phyloP scores from a whole-genome alignment of 2,329 filamentous ascomycete species.

The Cladorrhinum sp. region DNA sequence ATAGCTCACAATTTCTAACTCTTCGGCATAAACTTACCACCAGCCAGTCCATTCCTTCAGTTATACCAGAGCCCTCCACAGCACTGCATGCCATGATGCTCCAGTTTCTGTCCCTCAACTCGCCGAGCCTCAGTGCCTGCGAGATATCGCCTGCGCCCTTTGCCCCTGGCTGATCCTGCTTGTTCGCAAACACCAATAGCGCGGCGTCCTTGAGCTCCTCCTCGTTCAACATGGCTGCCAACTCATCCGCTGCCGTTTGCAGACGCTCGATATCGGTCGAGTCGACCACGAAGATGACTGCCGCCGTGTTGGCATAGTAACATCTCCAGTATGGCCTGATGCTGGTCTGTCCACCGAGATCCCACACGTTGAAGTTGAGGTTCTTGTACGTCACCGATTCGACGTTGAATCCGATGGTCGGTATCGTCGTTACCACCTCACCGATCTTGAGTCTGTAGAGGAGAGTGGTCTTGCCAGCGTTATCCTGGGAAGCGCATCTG shows the following conservation, averaged over 20 bases:
- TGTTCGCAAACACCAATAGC: slow-evolving; percentile 94
- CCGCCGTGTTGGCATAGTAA: slow-evolving; percentile 98
- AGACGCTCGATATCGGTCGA: slow-evolving; percentile 95
- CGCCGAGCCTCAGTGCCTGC: slow-evolving; percentile 83
- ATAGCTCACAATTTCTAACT: neutral
- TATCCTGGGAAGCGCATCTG: slow-evolving; percentile 62
- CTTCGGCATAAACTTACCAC: slow-evolving; percentile 57
- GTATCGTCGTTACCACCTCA: slow-evolving; percentile 98
- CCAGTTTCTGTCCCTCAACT: slow-evolving; percentile 96
- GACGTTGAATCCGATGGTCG: slow-evolving; percentile 98
- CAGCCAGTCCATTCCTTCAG: slow-evolving; percentile 98
- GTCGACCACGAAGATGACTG: slow-evolving; percentile 98
- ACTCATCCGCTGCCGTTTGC: slow-evolving; percentile 86
- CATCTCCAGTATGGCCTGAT: slow-evolving; percentile 99
- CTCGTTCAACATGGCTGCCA: slow-evolving; percentile 93
- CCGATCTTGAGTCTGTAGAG: slow-evolving; percentile 98
- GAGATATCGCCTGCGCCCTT: slow-evolving; percentile 97
- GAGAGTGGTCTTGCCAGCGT: slow-evolving; percentile 96
- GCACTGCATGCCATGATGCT: slow-evolving; percentile 97
- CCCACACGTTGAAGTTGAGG: slow-evolving; percentile 98
- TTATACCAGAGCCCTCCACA: slow-evolving; percentile 90
- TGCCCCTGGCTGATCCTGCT: slow-evolving; percentile 95
- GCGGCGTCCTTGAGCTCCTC: slow-evolving; percentile 93
- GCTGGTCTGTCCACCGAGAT: slow-evolving; percentile 95
- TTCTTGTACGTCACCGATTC: slow-evolving; percentile 98